Percentiles rank a stretch among this genome's conserved stretches.
Evolutionary conservation across 176 grass and related monocot genomes (phyloP).

Genomic region (Thalia dealbata): DNA sequence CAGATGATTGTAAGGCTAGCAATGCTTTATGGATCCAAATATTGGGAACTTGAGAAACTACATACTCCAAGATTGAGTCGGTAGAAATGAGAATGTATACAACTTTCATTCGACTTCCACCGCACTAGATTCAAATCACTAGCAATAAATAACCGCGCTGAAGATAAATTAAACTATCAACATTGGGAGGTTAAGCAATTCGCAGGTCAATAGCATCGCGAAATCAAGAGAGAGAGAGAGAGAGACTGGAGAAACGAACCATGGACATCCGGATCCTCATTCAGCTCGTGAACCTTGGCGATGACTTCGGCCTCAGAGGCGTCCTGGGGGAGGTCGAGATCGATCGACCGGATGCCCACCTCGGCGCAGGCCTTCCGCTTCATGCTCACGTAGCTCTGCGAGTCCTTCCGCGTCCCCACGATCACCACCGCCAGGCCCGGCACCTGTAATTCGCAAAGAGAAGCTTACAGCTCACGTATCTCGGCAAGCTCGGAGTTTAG

Average conservation of each 20-base stretch:
- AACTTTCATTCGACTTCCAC: no score
- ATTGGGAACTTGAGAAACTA: no score
- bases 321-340: constrained; percentile 74
- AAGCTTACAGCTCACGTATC: no score
- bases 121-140: no score
- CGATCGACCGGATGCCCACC: constrained; percentile 69
- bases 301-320: constrained; percentile 61
- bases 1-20: no score
- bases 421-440: constrained; percentile 93
- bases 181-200: not conserved
- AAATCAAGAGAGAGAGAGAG: not conserved
- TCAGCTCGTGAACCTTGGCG: constrained; percentile 70
- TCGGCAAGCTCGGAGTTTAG: no score
- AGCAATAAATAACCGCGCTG: not conserved
- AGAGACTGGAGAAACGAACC: constrained; percentile 28
- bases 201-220: not conserved
- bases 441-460: constrained; percentile 30
- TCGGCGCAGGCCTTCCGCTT: constrained; percentile 94
- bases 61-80: no score
- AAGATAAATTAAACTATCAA: not conserved
- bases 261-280: constrained; percentile 64
- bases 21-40: no score
- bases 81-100: no score
- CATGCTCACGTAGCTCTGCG: constrained; percentile 77
- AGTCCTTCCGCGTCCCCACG: constrained; percentile 85